Evolutionary conservation across 306 rosid species (phyloP), one percentile per base, ranked within the genome.

Genomic region (Astragalus glycyphyllos): DNA sequence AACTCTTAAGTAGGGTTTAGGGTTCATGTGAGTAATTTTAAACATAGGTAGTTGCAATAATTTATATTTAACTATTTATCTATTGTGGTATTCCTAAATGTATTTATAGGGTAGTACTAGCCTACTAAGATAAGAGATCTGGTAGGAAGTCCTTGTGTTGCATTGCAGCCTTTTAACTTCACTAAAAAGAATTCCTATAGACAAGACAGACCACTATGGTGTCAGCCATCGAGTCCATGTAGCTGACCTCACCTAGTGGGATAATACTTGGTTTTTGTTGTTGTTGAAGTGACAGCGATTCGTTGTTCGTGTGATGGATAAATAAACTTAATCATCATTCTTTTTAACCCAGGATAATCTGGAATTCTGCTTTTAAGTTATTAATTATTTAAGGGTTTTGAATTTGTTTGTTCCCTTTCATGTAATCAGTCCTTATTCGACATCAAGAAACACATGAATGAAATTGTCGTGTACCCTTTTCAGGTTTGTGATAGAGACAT

Each of bases 401-500:
- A 8, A 10, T 75, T 69, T 59, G 29, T 69, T 55, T 13, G 62
- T 69, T 76, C 58, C 46, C n/a, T 11, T 61, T 34, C 0, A 9
- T 40, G 13, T 8, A 15, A 4, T 42, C n/a, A 42, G n/a, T 50
- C 38, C 74, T 58, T 57, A 50, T 73, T 73, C 56, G 35, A 47
- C 60, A 45, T 32, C 4, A 46, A 35, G 23, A 13, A 23, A 46
- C 45, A 55, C 53, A 67, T 44, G 20, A 32, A 41, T 31, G 14
- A 56, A 57, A 62, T 81, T 67, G 37, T 58, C 47, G 23, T 34
- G 31, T 68, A 7, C 48, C 46, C 15, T 73, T 83, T 68, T 68
- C 80, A 93, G 98, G 83, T 93, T 93, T 84, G 97, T 93, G 75
- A 73, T 80, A 17, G 83, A 84, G 72, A 59, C 89, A 13, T 93